phyloP scores from a whole-genome alignment of 768 basidiomycete species.

The Dacryopinax spathularia region DNA sequence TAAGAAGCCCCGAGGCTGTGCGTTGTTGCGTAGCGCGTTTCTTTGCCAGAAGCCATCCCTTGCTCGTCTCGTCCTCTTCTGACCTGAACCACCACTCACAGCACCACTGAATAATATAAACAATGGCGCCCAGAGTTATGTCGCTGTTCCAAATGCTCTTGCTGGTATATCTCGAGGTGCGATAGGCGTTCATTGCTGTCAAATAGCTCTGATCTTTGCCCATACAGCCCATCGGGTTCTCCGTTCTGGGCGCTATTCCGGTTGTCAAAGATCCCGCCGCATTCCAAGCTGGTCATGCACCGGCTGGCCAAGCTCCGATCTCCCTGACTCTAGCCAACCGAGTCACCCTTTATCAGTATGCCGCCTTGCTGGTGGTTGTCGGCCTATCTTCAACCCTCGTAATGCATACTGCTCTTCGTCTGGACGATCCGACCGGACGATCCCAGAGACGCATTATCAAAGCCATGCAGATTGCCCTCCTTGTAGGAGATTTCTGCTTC shows the following conservation, averaged over 20 bases:
- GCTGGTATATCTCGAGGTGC: not conserved
- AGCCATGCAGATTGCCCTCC: not conserved
- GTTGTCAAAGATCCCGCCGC: not conserved
- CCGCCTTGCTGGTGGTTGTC: not conserved
- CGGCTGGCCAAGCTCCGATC: not conserved
- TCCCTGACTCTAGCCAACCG: not conserved
- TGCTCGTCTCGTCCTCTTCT: too few relatives aligned
- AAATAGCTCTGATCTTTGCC: not conserved
- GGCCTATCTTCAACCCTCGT: not conserved
- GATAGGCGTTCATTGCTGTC: not conserved
- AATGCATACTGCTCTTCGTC: not conserved
- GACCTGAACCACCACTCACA: too few relatives aligned
- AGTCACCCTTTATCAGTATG: not conserved
- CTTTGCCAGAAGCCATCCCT: too few relatives aligned
- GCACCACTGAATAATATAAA: too few relatives aligned
- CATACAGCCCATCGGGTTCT: not conserved
- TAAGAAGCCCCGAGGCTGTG: not conserved
- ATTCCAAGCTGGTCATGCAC: not conserved
- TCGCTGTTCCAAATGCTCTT: not conserved
- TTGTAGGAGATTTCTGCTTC: not conserved
- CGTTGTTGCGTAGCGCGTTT: not conserved
- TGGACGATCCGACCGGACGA: conserved; percentile 2
- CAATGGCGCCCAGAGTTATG: not conserved
- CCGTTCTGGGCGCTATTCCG: not conserved
- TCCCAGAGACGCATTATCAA: not conserved